Percentiles rank a stretch among this genome's conserved stretches.
phyloP scores from a whole-genome alignment of 495 filamentous ascomycete species.

The Achaetomiella virescens region DNA sequence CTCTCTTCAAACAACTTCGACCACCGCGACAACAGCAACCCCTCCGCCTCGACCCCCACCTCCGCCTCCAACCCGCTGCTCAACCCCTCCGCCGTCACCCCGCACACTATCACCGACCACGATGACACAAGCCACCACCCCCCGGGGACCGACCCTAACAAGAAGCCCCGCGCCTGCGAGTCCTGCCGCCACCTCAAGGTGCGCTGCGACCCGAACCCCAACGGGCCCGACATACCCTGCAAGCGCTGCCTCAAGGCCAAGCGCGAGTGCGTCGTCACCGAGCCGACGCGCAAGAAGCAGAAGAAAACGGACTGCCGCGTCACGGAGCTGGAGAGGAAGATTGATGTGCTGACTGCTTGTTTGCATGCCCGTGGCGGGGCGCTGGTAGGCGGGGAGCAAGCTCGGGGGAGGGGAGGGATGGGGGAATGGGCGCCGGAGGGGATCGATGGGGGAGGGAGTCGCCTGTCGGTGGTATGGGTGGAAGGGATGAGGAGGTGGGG shows the following conservation, averaged over 20 bases:
- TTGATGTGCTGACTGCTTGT: conserved; percentile 78
- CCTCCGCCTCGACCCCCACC: background rate
- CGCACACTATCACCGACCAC: background rate
- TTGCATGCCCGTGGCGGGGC: conserved; percentile 52
- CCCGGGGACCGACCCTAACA: conserved; percentile 46
- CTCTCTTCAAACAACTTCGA: background rate
- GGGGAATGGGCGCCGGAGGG: background rate
- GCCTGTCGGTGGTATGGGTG: background rate
- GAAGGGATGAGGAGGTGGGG: background rate
- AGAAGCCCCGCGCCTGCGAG: conserved; percentile 87
- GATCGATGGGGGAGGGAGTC: background rate
- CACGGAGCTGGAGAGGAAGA: conserved; percentile 89
- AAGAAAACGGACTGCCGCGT: conserved; percentile 93
- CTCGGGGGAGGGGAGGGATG: background rate
- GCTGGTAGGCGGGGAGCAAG: background rate
- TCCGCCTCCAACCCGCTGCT: background rate
- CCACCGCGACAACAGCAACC: background rate
- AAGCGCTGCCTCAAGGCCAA: conserved; percentile 81
- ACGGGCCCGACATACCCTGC: conserved; percentile 61
- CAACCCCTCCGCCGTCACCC: background rate
- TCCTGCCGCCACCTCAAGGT: conserved; percentile 87
- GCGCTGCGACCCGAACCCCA: conserved; percentile 70
- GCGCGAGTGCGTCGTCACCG: conserved; percentile 72
- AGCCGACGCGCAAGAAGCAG: conserved; percentile 77
- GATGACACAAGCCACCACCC: conserved; percentile 18